phyloP scores from a whole-genome alignment of 768 basidiomycete genomes.

The Tricholoma furcatifolium region DNA sequence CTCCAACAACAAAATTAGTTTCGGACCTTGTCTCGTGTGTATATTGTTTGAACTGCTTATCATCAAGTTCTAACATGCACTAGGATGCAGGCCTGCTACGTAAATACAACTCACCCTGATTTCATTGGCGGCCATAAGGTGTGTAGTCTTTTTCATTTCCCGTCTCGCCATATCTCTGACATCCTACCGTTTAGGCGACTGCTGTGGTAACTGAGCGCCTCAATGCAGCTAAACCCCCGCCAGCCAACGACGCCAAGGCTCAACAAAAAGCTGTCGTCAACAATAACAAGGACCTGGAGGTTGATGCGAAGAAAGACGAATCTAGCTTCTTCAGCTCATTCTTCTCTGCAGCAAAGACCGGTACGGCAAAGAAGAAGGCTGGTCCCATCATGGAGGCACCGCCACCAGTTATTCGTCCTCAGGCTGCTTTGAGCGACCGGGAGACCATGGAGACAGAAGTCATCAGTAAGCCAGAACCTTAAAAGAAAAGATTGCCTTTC shows the following conservation, averaged over 20 bases:
- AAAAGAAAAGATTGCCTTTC: neutral
- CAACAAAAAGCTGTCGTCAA: conserved; percentile 57
- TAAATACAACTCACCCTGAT: conserved; percentile 99
- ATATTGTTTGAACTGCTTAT: neutral
- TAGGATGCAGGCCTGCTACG: conserved; percentile 98
- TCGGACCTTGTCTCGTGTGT: conserved; percentile 88
- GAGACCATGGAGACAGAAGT: conserved; percentile 99
- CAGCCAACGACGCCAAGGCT: conserved; percentile 64
- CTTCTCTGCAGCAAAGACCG: conserved; percentile 72
- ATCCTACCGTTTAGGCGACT: conserved; percentile 64
- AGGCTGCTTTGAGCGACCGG: conserved; percentile 86
- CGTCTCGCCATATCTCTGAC: neutral
- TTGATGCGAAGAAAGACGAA: conserved; percentile 87
- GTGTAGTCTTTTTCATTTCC: conserved; percentile 9
- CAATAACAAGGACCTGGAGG: conserved; percentile 93
- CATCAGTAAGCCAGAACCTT: conserved; percentile 65
- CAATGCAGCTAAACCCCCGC: conserved; percentile 71
- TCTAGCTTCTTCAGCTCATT: conserved; percentile 94
- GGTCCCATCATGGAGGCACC: conserved; percentile 62
- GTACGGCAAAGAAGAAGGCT: conserved; percentile 55
- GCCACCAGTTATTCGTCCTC: conserved; percentile 84
- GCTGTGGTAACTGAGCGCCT: conserved; percentile 80
- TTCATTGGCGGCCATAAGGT: conserved; percentile 95
- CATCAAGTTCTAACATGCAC: neutral
- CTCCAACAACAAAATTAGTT: conserved; percentile 93